Conservation (phyloP, 805 yeast genomes). For the Candida qinlingensis region DNA sequence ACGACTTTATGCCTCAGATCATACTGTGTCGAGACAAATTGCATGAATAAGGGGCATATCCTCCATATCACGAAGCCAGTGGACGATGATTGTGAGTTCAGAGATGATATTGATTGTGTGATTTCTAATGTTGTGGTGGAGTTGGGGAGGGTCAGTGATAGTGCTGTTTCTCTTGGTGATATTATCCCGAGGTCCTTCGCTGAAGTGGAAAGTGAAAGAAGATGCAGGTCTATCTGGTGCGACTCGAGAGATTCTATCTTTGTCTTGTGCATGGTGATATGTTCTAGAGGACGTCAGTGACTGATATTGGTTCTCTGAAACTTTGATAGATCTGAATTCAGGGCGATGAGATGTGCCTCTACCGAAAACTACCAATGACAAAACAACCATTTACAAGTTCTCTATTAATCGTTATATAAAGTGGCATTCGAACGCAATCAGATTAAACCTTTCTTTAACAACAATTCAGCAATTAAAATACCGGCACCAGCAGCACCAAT, state of each 20-base stretch:
- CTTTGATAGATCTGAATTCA: no score
- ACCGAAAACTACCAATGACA: neutral
- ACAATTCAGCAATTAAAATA: conserved; percentile 86
- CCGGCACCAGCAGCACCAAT: conserved; percentile 99
- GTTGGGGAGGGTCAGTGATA: conserved; percentile 5
- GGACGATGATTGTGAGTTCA: conserved; percentile 32
- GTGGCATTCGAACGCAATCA: conserved; percentile 26
- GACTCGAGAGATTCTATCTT: neutral
- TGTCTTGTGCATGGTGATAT: neutral
- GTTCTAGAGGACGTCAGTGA: neutral
- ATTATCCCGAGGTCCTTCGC: conserved; percentile 5
- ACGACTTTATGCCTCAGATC: conserved; percentile 25
- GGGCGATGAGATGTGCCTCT: neutral
- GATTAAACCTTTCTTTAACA: conserved; percentile 69
- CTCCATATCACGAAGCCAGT: conserved; percentile 68
- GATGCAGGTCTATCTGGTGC: neutral
- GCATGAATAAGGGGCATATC: conserved; percentile 40
- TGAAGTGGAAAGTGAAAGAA: neutral
- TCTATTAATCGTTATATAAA: neutral
- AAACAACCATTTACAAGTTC: no score
- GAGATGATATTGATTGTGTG: conserved; percentile 28
- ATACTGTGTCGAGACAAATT: conserved; percentile 41
- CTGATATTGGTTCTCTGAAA: neutral
- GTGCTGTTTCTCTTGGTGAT: neutral
- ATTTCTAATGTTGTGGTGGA: conserved; percentile 2